Base-by-base conservation (phyloP, 192 early-diverging fungal genomes). In the Mortierella claussenii region DNA sequence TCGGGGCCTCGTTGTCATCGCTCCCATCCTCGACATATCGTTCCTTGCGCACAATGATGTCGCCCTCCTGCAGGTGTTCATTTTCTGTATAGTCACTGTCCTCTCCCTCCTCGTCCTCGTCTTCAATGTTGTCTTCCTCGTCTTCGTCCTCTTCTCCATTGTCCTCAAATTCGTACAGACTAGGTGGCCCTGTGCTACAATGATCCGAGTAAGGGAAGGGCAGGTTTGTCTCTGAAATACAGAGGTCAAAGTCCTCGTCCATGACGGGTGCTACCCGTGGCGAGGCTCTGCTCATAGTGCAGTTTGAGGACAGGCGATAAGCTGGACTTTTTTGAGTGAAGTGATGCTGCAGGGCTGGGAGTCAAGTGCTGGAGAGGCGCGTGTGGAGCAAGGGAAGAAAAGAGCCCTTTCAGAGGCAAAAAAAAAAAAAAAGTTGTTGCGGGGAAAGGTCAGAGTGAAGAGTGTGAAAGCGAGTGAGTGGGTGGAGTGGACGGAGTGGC, bases 141-240 rank as follows among this genome's bases (percentile, higher is more conserved):
- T 60, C 50, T 0, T 59, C 62, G 11, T 65, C 71, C 0, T 60
- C 62, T 3, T 51, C 57, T 0, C 55, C 64, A 17, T 44, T 49
- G 6, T n/a, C 17, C 18, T 76, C 59, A 52, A 62, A 67, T 36
- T 76, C 73, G 36, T 76, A 76, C 1, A 76, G 44, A 36, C 73
- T 76, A 3, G 73, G 73, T 27, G 73, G 73, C 5, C 73, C 73
- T 27, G 73, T 76, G 53, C 73, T 76, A 37, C 73, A 76, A 46
- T 76, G 73, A 36, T 76, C 73, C 21, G 73, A 76, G 53, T 76
- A 76, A 4, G 73, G 73, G 42, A 62, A 76, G n/a, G 73, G 73
- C 3, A 76, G 64, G 31, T 66, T 76, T 13, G 73, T 76, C 28
- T 76, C 73, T 15, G 73, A 61, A 49, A 76, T 76, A 53, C 73